Percentiles rank a stretch among this genome's conserved stretches.
These are phyloP conservation scores for Symbiodinium pilosum DNA, from an alignment of 73 alveolate species.

Conservation along the genomic window DNA sequence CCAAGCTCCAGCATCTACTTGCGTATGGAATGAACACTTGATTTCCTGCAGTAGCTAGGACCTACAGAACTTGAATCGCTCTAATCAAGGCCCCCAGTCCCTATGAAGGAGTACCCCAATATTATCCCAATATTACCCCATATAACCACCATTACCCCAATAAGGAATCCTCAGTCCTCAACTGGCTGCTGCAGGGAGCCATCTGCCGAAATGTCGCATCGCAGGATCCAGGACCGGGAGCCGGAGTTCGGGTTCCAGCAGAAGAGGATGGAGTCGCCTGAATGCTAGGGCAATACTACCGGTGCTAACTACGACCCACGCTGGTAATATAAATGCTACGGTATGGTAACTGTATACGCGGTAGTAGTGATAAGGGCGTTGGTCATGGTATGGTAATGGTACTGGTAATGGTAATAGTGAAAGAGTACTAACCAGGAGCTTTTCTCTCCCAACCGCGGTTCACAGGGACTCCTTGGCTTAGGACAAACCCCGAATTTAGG, in stretches of 20 bases:
- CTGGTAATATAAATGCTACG: too few species aligned
- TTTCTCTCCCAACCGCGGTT: too few species aligned
- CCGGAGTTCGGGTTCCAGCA: background rate
- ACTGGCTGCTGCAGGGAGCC: background rate
- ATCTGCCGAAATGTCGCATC: background rate
- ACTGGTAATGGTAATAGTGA: too few species aligned
- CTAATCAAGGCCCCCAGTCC: background rate
- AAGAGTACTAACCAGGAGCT: too few species aligned
- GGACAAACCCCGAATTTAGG: too few species aligned
- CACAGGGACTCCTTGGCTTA: too few species aligned
- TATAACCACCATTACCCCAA: background rate
- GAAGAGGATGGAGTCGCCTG: constrained; percentile 1
- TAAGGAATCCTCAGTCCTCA: background rate
- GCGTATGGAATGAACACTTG: background rate
- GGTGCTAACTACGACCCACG: too few species aligned
- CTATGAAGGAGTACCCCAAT: background rate
- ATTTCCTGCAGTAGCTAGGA: background rate
- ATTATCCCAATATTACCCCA: background rate
- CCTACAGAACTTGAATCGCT: background rate
- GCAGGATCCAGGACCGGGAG: background rate
- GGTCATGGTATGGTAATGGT: too few species aligned
- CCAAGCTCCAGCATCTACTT: too few species aligned
- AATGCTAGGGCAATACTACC: too few species aligned
- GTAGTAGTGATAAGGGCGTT: too few species aligned
- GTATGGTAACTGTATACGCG: too few species aligned